Evolutionary conservation across 2,329 filamentous ascomycete species (phyloP).

Genomic region (Alternaria solani): DNA sequence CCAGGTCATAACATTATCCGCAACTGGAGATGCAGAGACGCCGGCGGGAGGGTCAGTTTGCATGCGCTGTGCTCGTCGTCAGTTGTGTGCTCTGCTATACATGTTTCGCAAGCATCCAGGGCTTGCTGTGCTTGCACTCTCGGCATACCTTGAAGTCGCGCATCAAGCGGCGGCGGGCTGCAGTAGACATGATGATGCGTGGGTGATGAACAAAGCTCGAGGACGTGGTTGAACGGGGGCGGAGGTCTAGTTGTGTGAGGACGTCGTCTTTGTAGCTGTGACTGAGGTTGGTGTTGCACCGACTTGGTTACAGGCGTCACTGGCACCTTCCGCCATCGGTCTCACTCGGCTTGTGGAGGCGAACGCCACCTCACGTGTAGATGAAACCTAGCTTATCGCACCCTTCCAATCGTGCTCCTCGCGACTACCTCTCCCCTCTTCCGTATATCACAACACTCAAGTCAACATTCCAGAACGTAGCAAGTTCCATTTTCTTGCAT

Average conservation of each 20-base stretch:
- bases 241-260: not conserved
- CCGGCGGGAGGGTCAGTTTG: slow-evolving; percentile 97
- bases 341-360: slow-evolving; percentile 15
- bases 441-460: not conserved
- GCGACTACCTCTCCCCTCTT: not conserved
- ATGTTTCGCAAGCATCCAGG: not conserved
- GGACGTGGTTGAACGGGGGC: not conserved
- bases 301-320: slow-evolving; percentile 13
- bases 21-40: slow-evolving; percentile 93
- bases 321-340: slow-evolving; percentile 15
- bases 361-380: slow-evolving; percentile 26
- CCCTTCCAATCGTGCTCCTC: not conserved
- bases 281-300: slow-evolving; percentile 9
- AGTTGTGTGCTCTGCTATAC: slow-evolving; percentile 17
- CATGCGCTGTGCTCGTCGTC: slow-evolving; percentile 75
- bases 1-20: slow-evolving; percentile 98
- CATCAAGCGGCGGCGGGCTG: slow-evolving; percentile 95
- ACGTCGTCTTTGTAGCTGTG: slow-evolving; percentile 5
- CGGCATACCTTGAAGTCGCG: slow-evolving; percentile 93
- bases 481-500: not conserved
- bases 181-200: slow-evolving; percentile 75
- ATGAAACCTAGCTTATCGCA: slow-evolving; percentile 15
- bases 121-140: slow-evolving; percentile 17
- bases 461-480: not conserved
- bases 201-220: not conserved